phyloP scores from a whole-genome alignment of 768 basidiomycete genomes.

The Kockovaella imperatae region DNA sequence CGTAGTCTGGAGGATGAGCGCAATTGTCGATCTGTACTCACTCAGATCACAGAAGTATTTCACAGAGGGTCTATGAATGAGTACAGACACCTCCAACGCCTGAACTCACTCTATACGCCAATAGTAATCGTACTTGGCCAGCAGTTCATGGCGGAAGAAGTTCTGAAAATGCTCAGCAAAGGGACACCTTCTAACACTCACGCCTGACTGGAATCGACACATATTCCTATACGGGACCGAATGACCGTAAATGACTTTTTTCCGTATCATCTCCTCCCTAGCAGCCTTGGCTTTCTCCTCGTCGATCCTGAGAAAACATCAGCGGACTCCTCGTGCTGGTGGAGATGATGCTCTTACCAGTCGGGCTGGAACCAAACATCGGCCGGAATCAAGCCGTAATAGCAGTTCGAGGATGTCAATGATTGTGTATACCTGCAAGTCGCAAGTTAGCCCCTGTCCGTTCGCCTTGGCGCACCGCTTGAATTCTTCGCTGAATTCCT shows the following conservation, averaged over 20 bases:
- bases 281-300: conserved; percentile 57
- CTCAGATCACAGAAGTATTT: conserved; percentile 66
- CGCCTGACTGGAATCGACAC: conserved; percentile 91
- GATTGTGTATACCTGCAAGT: conserved; percentile 46
- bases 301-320: conserved; percentile 53
- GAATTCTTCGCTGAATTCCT: conserved; percentile 39
- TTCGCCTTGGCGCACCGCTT: conserved; percentile 13
- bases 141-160: conserved; percentile 72
- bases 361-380: conserved; percentile 69
- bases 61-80: conserved; percentile 56
- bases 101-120: conserved; percentile 75
- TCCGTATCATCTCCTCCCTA: conserved; percentile 58
- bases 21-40: conserved; percentile 43
- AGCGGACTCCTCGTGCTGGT: not conserved
- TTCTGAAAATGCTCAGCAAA: conserved; percentile 49
- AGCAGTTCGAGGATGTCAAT: conserved; percentile 57
- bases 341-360: conserved; percentile 40
- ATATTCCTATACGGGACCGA: conserved; percentile 69
- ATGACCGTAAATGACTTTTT: conserved; percentile 55
- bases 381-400: conserved; percentile 57
- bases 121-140: conserved; percentile 73
- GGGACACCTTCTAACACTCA: conserved; percentile 45
- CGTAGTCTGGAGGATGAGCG: conserved; percentile 45
- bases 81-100: not conserved
- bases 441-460: conserved; percentile 50